A percentile compares a stretch with the other conserved stretches of the same genome.
phyloP scores from a whole-genome alignment of 345 rosid genomes.

The Xanthoceras sorbifolium region DNA sequence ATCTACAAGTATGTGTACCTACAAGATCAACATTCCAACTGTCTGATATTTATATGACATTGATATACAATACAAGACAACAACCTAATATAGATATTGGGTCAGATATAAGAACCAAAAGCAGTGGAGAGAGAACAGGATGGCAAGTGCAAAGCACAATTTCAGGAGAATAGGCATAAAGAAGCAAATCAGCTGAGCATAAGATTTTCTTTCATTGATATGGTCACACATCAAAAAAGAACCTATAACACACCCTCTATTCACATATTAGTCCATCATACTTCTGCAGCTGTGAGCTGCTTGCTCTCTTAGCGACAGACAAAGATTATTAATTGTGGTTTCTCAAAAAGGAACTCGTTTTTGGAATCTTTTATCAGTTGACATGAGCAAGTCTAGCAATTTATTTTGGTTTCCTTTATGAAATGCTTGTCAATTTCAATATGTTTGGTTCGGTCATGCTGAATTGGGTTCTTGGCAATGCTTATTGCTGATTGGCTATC shows the following conservation, averaged over 20 bases:
- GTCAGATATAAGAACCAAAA: constrained; percentile 4
- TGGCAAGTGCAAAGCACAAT: not conserved
- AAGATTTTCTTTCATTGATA: not conserved
- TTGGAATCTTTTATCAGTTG: not conserved
- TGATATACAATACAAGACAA: not conserved
- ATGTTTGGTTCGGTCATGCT: no score
- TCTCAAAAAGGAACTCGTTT: not conserved
- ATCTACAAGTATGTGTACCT: constrained; percentile 81
- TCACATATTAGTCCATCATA: not conserved
- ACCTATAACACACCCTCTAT: not conserved
- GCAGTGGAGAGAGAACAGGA: not conserved
- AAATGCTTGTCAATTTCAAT: no score
- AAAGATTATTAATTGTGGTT: not conserved
- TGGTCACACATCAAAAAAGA: not conserved
- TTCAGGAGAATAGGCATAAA: not conserved
- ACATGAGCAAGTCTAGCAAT: not conserved
- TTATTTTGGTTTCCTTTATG: no score
- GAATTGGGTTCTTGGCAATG: no score
- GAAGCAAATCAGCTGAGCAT: not conserved
- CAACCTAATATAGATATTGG: not conserved
- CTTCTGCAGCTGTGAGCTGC: not conserved
- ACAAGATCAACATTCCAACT: not conserved
- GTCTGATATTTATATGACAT: not conserved
- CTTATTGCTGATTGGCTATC: no score
- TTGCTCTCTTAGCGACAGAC: not conserved